Base-by-base conservation (phyloP, 108 stramenopile species). In the Parmales sp. region DNA sequence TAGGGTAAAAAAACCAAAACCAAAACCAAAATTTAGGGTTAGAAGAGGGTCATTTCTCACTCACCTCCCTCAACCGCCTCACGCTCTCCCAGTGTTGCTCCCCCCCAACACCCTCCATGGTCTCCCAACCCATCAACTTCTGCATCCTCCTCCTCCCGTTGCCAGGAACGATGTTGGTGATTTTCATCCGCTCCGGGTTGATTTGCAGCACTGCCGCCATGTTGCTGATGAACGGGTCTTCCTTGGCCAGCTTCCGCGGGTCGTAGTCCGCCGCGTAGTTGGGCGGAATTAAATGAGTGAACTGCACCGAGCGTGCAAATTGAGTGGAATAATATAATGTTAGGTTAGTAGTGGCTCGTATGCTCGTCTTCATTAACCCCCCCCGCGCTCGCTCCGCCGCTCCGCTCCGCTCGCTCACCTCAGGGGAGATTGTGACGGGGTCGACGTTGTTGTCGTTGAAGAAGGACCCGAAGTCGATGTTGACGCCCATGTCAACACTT, bases 141-240 rank as follows among this genome's bases (percentile, higher is more conserved):
- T 34, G 16, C 54, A 28, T 60, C 4, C 66, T 11, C 44, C 66
- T 41, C 11, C 66, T 45, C 22, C 31, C 19, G 45, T 67, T 67
- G 8, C 66, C 66, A 3, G 66, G 66, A 16, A 45, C 44, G 26
- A 67, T 67, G 45, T 67, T 67, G 29, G 66, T 67, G 4, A 67
- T 45, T 28, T 67, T 67, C 28, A 67, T 67, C 31, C 66, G 37
- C 13, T 29, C 66, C 6, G 66, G 66, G 66, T 67, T 45, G 66
- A 67, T 67, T 46, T 43, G 39, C 9, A 67, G 38, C 34, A 67
- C 66, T 46, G 66, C 43, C 9, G 66, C 66, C 66, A 67, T 46
- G 45, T 67, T 67, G 8, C 45, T 26, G 0, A 67, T 20, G 45
- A 67, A 67, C 29, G 45, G 66, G 34, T 67, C 45, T 34, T 67